Base-by-base conservation (phyloP, 768 basidiomycete species). In the Hypholoma sublateritium region DNA sequence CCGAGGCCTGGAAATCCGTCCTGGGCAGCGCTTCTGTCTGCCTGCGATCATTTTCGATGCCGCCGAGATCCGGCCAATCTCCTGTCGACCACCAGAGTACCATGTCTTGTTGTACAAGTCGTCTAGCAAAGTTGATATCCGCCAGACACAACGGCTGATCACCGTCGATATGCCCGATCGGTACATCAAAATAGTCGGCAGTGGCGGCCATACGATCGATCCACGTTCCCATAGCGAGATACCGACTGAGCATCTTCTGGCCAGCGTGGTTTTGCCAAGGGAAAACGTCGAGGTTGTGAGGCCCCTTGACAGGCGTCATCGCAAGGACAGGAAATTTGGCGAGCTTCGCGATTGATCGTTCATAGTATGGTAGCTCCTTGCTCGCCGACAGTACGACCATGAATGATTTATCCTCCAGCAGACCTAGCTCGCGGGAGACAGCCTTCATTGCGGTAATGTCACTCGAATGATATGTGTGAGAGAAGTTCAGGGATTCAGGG, bases 31-130 rank as follows among this genome's bases (percentile, higher is more conserved):
- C 94, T 57, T 93, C 91, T 1, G 80, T 74, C 0, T 86, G 83
- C 45, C 88, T 80, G 52, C 81, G 82, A 70, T 98, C 96, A 46
- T 93, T 86, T 68, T 99, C 95, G 49, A 88, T 82, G 3, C 97
- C 97, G 34, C 97, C 97, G 0, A 98, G 79, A 72, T 99, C 97
- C 3, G 97, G 95, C 17, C 83, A 82, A 28, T 92, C 86, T 3
- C 88, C 84, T 2, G 89, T 81, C 8, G 97, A 96, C 97, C 97
- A 99, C 97, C 97, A 99, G 3, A 99, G 77, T 3, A 98, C 78
- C 66, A 92, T 86, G 65, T 98, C 97, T 60, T 98, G 93, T 46
- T 88, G 86, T 28, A 88, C 75, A 52, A 98, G 73, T 41, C 91
- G 85, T 5, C 96, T 86, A 1, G 97, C 92, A 64, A 98, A 97